Base-by-base conservation (phyloP, 2,329 filamentous ascomycete species). In the Coniella vitis region DNA sequence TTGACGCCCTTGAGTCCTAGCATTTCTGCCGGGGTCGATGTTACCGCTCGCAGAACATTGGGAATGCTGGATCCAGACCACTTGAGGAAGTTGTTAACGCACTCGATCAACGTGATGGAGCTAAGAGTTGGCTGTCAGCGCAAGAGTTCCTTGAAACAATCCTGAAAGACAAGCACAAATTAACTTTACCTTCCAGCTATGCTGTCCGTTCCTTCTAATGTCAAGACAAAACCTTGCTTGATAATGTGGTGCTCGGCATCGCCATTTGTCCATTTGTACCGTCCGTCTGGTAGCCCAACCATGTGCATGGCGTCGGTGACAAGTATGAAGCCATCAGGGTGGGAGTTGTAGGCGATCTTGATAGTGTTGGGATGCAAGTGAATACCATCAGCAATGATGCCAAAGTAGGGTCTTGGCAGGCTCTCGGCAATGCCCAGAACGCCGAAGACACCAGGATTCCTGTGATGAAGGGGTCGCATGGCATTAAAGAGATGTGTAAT, bases 401-500 rank as follows among this genome's bases (percentile, higher is more conserved):
- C 90, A 64, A 91, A 96, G 65, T 78, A 95, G 0, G 90, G 90
- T 45, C 84, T 74, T 12, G 68, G 64, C 47, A 70, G 60, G 53
- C 66, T 73, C 58, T 84, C 77, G 8, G 76, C 76, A 54, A 78
- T 78, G 52, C 90, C 89, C 13, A 96, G 71, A 0, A 94, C 80
- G 22, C 90, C 90, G 63, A 95, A 95, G 58, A 95, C 82, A 34
- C 90, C 90, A 0, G 90, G 90, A 65, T 95, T 90, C 50, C 90
- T 85, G 72, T 96, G 89, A 65, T 93, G 87, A 44, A 95, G 79
- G 13, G 89, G 89, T 1, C 83, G 78, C 90, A 95, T 95, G 21
- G 90, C 90, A 64, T 95, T 95, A 78, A 95, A 95, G 1, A 95
- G 75, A 61, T 95, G 90, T 0, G 90, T 95, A 56, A 95, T 86